Evolutionary conservation across 345 rosid genomes (phyloP).

Genomic region (Arabis alpina): DNA sequence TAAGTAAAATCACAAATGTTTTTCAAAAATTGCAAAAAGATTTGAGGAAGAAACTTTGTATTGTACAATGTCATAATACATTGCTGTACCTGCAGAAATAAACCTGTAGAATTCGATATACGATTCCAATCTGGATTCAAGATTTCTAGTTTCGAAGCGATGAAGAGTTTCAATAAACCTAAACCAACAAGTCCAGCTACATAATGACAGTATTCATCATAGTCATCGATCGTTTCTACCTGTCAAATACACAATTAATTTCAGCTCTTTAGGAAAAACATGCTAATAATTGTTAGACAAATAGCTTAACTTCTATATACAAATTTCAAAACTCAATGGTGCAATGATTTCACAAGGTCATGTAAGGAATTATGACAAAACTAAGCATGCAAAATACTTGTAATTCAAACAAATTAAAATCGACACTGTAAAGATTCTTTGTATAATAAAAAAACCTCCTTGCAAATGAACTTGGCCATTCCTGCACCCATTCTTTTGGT

Average conservation of each 20-base stretch:
- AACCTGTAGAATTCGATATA: slow-evolving; percentile 83
- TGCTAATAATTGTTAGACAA: not conserved
- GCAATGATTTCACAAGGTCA: too few relatives aligned
- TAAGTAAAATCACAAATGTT: not conserved
- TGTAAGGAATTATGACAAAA: too few relatives aligned
- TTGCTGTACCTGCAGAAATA: slow-evolving; percentile 76
- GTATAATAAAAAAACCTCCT: slow-evolving; percentile 63
- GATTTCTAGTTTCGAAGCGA: slow-evolving; percentile 69
- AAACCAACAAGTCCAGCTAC: slow-evolving; percentile 93
- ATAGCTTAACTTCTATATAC: not conserved
- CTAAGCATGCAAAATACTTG: slow-evolving; percentile 1
- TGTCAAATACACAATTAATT: slow-evolving; percentile 29
- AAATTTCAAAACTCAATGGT: slow-evolving; percentile 1
- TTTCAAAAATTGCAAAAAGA: slow-evolving; percentile 12
- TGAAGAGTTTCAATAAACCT: slow-evolving; percentile 86
- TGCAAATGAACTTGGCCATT: slow-evolving; percentile 86
- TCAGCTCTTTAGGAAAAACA: not conserved
- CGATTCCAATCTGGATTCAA: slow-evolving; percentile 53
- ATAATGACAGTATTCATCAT: slow-evolving; percentile 94
- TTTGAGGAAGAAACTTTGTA: not conserved
- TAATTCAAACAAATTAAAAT: not conserved
- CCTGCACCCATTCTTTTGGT: slow-evolving; percentile 89
- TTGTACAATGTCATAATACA: not conserved
- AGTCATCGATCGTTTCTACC: slow-evolving; percentile 88
- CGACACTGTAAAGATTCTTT: not conserved